Evolutionary conservation across 2,329 filamentous ascomycete species (phyloP).

Genomic region (Trichoderma atrobrunneum): DNA sequence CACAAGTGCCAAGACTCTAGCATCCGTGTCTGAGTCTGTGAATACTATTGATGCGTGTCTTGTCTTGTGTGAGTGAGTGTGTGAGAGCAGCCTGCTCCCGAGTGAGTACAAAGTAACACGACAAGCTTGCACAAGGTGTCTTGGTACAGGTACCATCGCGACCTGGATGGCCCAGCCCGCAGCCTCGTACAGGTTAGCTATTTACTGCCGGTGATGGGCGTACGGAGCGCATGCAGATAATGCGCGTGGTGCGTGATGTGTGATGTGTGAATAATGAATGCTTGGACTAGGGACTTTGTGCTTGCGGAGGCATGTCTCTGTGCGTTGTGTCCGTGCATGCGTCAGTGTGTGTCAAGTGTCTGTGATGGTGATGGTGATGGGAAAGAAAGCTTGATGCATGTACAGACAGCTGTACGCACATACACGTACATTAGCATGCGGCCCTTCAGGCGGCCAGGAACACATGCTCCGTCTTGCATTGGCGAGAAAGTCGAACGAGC

Average conservation of each 20-base stretch:
- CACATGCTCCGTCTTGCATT: constrained; percentile 21
- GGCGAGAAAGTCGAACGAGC: neutral
- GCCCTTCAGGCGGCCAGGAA: constrained; percentile 24
- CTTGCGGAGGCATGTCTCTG: neutral
- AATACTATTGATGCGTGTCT: neutral
- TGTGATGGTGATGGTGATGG: neutral
- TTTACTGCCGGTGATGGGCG: neutral
- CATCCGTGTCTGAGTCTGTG: neutral
- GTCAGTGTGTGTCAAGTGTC: neutral
- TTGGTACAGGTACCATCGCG: neutral
- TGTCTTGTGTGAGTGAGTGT: neutral
- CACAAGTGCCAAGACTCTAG: neutral
- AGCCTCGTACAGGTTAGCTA: constrained; percentile 21
- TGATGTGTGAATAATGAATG: neutral
- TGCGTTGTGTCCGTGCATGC: neutral
- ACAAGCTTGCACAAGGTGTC: neutral
- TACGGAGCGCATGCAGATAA: constrained; percentile 21
- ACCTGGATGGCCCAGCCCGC: neutral
- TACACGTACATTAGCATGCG: neutral
- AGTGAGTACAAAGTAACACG: neutral
- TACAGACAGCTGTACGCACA: constrained; percentile 8
- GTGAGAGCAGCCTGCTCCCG: neutral
- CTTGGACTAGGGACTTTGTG: neutral
- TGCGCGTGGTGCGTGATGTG: neutral
- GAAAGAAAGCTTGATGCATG: neutral